Evolutionary conservation across 2,329 filamentous ascomycete genomes (phyloP), one percentile per base, ranked within the genome.

Genomic region (Diaporthe batatas): DNA sequence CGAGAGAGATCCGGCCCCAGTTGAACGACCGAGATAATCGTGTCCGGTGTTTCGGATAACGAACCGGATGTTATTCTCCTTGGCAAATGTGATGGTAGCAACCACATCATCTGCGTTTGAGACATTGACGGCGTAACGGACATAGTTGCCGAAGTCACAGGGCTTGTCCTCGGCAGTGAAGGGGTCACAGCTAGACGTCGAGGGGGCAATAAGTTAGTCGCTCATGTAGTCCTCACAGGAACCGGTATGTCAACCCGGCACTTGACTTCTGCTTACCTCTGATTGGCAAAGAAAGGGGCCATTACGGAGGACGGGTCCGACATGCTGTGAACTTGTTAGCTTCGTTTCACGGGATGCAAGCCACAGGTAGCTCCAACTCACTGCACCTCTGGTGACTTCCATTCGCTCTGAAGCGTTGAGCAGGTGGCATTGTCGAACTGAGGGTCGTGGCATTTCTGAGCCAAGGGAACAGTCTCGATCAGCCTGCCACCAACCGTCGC

Each of bases 41-140:
- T 86, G 84, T 1, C 84, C 84, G 3, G 84, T 86, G 73, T 85
- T 85, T 73, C 82, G 81, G 71, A 86, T 80, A 7, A 85, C 80
- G 0, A 86, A 68, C 1, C 84, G 81, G 59, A 86, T 82, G 71
- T 84, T 59, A 32, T 68, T 39, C 39, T 72, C n/a, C 62, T 67
- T 51, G 12, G 62, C 70, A 23, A 72, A 72, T 1, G 36, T 29
- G 39, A 72, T 49, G 32, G 70, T 64, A 32, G 70, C 36, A 21
- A 25, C 59, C 8, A 68, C 51, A 23, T 55, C 36, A 18, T 51
- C 25, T 76, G 77, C 71, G 36, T 5, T 29, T 34, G 59, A 67
- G 32, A 72, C 70, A 25, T 72, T 68, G 6, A 72, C 70, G 1
- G 62, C 59, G 54, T 72, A 72, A 12, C 53, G 70, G 21, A 68